Conservation (phyloP, 2,329 filamentous ascomycete species). For the Trichoderma koningiopsis region DNA sequence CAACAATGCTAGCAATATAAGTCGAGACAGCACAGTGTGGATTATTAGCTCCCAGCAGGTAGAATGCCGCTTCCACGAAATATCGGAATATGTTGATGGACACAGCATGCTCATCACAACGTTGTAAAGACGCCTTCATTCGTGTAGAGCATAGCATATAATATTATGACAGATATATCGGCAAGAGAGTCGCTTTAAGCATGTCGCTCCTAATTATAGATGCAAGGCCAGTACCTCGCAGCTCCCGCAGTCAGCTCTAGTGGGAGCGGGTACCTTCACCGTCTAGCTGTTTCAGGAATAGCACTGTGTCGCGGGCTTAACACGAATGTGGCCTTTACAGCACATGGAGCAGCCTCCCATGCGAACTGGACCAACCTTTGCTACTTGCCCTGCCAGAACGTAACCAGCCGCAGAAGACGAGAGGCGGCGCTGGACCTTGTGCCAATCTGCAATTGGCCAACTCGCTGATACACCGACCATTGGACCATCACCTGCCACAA, state of each 20-base stretch:
- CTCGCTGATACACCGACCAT: conserved; percentile 8
- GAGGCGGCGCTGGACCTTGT: conserved; percentile 17
- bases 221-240: neutral
- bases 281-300: conserved; percentile 15
- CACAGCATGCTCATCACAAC: neutral
- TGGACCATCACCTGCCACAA: conserved; percentile 6
- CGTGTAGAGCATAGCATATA: neutral
- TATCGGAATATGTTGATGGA: neutral
- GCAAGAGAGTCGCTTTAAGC: neutral
- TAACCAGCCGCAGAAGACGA: conserved; percentile 23
- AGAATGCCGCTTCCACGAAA: neutral
- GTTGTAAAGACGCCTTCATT: too few relatives aligned
- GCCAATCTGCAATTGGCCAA: conserved; percentile 25
- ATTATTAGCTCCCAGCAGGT: neutral
- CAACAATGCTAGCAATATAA: neutral
- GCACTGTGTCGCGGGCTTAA: conserved; percentile 24
- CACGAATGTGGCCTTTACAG: conserved; percentile 25
- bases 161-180: neutral
- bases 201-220: neutral
- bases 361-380: neutral
- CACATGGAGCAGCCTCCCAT: conserved; percentile 6
- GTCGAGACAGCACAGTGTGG: conserved; percentile 12
- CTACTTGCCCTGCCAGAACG: conserved; percentile 2
- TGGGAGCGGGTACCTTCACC: conserved; percentile 6
- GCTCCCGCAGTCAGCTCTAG: neutral